Conservation (phyloP, 345 rosid genomes). For the Hypericum perforatum region DNA sequence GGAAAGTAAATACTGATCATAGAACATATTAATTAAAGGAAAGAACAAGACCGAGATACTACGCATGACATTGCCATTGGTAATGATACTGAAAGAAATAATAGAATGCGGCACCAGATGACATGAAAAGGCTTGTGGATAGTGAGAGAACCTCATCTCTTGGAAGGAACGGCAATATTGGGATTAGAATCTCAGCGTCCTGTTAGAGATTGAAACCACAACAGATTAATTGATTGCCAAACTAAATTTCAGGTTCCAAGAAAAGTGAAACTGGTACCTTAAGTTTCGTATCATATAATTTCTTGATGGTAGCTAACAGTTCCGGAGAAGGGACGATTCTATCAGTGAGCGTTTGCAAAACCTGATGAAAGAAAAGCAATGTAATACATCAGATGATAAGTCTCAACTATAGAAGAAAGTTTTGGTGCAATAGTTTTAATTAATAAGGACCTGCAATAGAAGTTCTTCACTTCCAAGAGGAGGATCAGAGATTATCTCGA, state of each 20-base stretch:
- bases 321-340: constrained; percentile 69
- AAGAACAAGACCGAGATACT: no score
- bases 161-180: constrained; percentile 72
- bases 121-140: background rate
- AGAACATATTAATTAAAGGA: no score
- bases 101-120: background rate
- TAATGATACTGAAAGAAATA: no score
- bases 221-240: constrained; percentile 17
- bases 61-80: no score
- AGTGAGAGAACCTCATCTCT: constrained; percentile 62
- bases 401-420: constrained; percentile 1
- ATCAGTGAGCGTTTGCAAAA: constrained; percentile 76
- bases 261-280: constrained; percentile 45
- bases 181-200: constrained; percentile 84
- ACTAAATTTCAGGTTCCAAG: constrained; percentile 5
- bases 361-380: constrained; percentile 36
- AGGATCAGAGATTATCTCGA: constrained; percentile 85
- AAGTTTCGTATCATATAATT: constrained; percentile 74
- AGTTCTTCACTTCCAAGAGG: constrained; percentile 83
- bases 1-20: no score
- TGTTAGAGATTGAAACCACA: constrained; percentile 34
- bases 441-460: constrained; percentile 59
- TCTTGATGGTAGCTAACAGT: constrained; percentile 60
- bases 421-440: constrained; percentile 8
- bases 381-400: constrained; percentile 9